Evolutionary conservation across 73 alveolate genomes (phyloP), one percentile per base, ranked within the genome.

Genomic region (Symbiodinium pilosum): DNA sequence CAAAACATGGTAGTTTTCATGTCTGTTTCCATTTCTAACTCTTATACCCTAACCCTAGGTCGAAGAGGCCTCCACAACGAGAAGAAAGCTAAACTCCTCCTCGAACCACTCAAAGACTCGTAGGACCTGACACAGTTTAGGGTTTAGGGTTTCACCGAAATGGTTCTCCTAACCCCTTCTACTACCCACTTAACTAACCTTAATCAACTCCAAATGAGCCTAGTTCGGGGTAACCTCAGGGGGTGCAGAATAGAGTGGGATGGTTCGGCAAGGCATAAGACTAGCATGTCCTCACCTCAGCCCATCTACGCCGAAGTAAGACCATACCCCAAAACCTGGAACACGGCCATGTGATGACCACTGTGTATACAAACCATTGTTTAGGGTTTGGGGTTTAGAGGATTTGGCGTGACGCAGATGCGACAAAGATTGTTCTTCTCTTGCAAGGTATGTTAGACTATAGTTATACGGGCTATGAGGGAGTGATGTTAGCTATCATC

Each of bases 31-130:
- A 16, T n/a, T n/a, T 24, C 68, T 51, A 1, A 51, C 68, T 51
- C 21, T 2, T 51, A 16, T 0, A 16, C 21, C 68, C 68, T 51
- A 51, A 51, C 4, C 68, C 68, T 51, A 47, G 59, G 59, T 47
- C 21, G 59, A 47, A 30, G 36, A 34, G 7, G 39, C 92, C 92
- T 84, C 92, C 40, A 84, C 44, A 40, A 84, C 92, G 75, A 84
- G 47, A 8, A 84, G 73, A 43, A 84, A 84, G 92, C 75, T 43
- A n/a, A 18, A 54, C 42, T 84, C 92, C 43, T 84, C 44, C 71
- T 84, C 92, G 43, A 84, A 84, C 92, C 92, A 84, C 71, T 84
- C 92, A 73, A 84, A 84, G 43, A 14, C 43, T 32, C 92, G 69
- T 6, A 84, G 71, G 43, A 84, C 92, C 92, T 84, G 73, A 5